Evolutionary conservation across 2,329 filamentous ascomycete genomes (phyloP).

Genomic region (Atkinsonella texensis): DNA sequence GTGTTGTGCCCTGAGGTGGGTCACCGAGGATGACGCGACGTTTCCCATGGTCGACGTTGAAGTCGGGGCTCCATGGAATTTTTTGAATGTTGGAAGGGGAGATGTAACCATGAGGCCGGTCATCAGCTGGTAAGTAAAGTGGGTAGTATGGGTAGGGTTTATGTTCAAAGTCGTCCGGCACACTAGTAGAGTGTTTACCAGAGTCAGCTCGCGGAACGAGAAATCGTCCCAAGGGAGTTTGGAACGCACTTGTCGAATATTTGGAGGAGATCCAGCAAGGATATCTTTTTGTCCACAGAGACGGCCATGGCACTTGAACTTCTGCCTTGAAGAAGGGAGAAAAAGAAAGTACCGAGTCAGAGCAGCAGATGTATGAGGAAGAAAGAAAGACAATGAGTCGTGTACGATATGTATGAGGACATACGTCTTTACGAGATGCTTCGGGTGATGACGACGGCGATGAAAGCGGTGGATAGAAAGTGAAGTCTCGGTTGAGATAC

Average conservation of each 20-base stretch:
- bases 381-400: too few species aligned
- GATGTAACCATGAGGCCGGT: conserved; percentile 37
- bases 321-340: too few species aligned
- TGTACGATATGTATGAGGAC: too few species aligned
- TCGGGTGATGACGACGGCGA: too few species aligned
- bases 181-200: conserved; percentile 21
- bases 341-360: too few species aligned
- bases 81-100: conserved; percentile 30
- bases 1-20: conserved; percentile 12
- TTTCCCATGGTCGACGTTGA: conserved; percentile 22
- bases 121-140: conserved; percentile 32
- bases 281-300: too few species aligned
- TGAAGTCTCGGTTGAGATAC: too few species aligned
- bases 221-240: too few species aligned
- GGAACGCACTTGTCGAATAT: conserved; percentile 29
- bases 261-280: conserved; percentile 24
- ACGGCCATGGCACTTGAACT: too few species aligned
- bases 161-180: conserved; percentile 31
- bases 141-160: conserved; percentile 29
- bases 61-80: conserved; percentile 34
- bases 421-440: too few species aligned
- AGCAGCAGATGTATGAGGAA: too few species aligned
- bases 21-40: conserved; percentile 21
- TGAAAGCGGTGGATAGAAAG: too few species aligned
- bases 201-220: neutral